Conservation (phyloP, 768 basidiomycete genomes). For the Lentinula sp. region DNA sequence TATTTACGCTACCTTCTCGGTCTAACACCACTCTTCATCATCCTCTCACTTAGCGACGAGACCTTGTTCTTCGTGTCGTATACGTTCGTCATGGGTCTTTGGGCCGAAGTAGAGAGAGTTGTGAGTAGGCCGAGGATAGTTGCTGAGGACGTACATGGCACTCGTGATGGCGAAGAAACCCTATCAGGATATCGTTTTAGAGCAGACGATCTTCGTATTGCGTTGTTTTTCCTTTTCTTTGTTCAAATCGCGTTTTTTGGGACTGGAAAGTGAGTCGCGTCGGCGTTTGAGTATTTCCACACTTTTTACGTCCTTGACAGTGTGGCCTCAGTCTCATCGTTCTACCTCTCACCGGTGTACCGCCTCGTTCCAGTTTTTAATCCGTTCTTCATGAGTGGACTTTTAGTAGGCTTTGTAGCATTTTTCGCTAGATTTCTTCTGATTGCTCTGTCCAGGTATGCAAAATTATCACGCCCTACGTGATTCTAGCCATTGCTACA, state of each 20-base stretch:
- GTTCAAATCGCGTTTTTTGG: conserved; percentile 86
- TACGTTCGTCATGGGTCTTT: conserved; percentile 52
- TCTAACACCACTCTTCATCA: conserved; percentile 69
- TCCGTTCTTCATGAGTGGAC: conserved; percentile 75
- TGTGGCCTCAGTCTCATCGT: conserved; percentile 85
- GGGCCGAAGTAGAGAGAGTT: conserved; percentile 59
- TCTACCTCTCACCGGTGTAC: conserved; percentile 86
- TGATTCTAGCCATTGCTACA: conserved; percentile 66
- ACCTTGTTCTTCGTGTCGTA: conserved; percentile 76
- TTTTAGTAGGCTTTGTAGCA: conserved; percentile 42
- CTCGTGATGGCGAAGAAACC: not conserved
- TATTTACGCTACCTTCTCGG: conserved; percentile 62
- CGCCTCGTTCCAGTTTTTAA: conserved; percentile 81
- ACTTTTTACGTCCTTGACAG: conserved; percentile 25
- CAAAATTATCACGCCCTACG: conserved; percentile 79
- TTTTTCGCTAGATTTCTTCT: not conserved
- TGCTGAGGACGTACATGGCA: conserved; percentile 11
- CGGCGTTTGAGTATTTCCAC: not conserved
- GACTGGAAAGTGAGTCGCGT: conserved; percentile 63
- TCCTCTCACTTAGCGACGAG: conserved; percentile 79
- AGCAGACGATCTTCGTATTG: conserved; percentile 63
- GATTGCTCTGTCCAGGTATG: conserved; percentile 43
- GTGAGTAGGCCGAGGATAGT: conserved; percentile 15
- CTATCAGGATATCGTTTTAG: conserved; percentile 34
- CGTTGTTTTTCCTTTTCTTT: conserved; percentile 80